Base-by-base conservation (phyloP, 345 rosid species). In the Lepidium sativum region DNA sequence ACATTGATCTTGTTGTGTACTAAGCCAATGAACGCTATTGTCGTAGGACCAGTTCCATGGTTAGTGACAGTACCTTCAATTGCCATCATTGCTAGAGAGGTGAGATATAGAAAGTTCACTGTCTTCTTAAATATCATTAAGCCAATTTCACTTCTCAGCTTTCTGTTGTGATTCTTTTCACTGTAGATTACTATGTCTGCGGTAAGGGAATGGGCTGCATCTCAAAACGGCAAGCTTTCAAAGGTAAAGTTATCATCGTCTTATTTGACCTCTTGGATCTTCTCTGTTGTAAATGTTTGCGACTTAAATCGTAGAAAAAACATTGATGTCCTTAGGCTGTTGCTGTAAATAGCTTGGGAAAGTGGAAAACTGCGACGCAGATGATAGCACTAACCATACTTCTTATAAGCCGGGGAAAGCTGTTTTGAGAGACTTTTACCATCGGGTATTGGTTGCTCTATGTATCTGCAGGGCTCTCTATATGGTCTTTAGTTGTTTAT, bases 121-220 rank as follows among this genome's bases (percentile, higher is more conserved):
- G 27, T 54, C 2, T 57, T 38, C 48, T 47, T 48, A 12, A 16
- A 42, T 74, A 20, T 52, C 32, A 16, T 9, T 9, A 18, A 40
- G 18, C 29, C 18, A 23, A 14, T n/a, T 52, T n/a, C 23, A 16
- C 6, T 2, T 27, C 15, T 47, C 47, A 25, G 29, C 32, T 47
- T 9, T 9, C 27, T 25, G 58, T 44, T 58, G 42, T 45, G 8
- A 11, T 21, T 40, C 12, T 38, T 68, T 74, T 8, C 75, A 60
- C 56, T 38, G 75, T 77, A 94, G 99, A 94, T 94, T 75, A 90
- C 99, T 16, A 90, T 94, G 99, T 94, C 99, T 31, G 99, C 99
- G 0, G 96, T 94, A 56, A 83, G 96, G 73, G 97, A 94, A 79
- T 90, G 99, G 99, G 97, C 99, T 68, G 99, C 99, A 65, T 94